Base-by-base conservation (phyloP, 208 protist genomes). In the Trypanosoma brucei region DNA sequence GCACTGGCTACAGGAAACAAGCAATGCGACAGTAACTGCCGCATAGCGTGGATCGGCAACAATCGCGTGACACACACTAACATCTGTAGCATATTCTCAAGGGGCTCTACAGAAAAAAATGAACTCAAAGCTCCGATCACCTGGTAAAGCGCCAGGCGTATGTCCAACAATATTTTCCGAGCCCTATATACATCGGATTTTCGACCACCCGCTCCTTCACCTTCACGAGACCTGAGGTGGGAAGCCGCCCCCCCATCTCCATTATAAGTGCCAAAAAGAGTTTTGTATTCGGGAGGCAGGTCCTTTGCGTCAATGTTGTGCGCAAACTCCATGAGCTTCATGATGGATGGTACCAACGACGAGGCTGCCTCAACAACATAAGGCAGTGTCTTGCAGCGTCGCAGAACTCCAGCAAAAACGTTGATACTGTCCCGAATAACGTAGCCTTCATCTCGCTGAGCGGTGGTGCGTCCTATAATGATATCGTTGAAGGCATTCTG, bases 101-200 rank as follows among this genome's bases (percentile, higher is more conserved):
- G 73, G 11, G 67, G 55, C 45, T 77, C 76, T 1, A 62, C 70
- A 22, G 81, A 76, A 45, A 89, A 46, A 57, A 85, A 80, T 4
- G 73, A 56, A 48, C 77, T 72, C 37, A 93, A 55, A 3, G 69
- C 42, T 7, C 81, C 86, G 40, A 91, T 73, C 0, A 90, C 54
- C 44, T 94, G 83, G 56, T 94, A 94, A 13, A 91, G 22, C 34
- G 72, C 50, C 14, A 83, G 52, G 7, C 88, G 88, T 2, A 90
- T 71, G 55, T 72, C 74, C 61, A 75, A 62, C 3, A 94, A 70
- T 8, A 55, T 40, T 3, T 55, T 36, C 38, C 83, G 73, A 6
- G 84, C 76, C 9, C 38, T 39, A 30, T 72, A 35, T 8, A 82
- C 55, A 8, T 39, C 44, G 14, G 53, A 50, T 11, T 57, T 56